Evolutionary conservation across 176 grass and related monocot genomes (phyloP).

Genomic region (Oryza meyeriana): DNA sequence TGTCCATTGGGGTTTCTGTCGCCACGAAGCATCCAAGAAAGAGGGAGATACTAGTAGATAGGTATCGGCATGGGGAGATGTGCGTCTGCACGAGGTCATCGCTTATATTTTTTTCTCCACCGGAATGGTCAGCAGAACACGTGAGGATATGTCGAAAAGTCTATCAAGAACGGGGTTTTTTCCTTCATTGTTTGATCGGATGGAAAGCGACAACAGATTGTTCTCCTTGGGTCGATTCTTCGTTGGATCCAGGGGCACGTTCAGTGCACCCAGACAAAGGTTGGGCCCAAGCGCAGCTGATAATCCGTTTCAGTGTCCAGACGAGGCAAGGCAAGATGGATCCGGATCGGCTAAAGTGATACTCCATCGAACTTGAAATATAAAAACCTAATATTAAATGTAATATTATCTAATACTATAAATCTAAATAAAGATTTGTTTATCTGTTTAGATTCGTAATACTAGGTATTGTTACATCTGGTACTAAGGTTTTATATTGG

Average conservation of each 20-base stretch:
- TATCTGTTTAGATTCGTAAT: too few relatives aligned
- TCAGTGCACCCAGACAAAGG: background rate
- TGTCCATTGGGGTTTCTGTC: slow-evolving; percentile 8
- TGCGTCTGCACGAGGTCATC: background rate
- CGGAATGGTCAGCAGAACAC: slow-evolving; percentile 39
- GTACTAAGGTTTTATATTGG: too few relatives aligned
- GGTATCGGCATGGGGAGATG: background rate
- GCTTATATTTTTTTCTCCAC: background rate
- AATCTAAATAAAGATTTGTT: too few relatives aligned
- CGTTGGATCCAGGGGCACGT: background rate
- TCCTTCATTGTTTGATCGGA: background rate
- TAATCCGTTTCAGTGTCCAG: background rate
- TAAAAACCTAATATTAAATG: too few relatives aligned
- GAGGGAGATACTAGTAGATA: background rate
- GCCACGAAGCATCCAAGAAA: slow-evolving; percentile 33
- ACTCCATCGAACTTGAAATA: too few relatives aligned
- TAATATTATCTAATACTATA: too few relatives aligned
- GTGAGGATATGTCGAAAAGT: slow-evolving; percentile 27
- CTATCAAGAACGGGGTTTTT: background rate
- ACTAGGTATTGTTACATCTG: too few relatives aligned
- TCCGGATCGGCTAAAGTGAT: too few relatives aligned
- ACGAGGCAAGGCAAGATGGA: background rate
- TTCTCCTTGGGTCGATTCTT: background rate
- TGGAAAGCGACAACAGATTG: background rate
- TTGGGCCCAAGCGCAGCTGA: background rate